Conservation (phyloP, 148 eudicot genomes). For the Bassia scoparia region DNA sequence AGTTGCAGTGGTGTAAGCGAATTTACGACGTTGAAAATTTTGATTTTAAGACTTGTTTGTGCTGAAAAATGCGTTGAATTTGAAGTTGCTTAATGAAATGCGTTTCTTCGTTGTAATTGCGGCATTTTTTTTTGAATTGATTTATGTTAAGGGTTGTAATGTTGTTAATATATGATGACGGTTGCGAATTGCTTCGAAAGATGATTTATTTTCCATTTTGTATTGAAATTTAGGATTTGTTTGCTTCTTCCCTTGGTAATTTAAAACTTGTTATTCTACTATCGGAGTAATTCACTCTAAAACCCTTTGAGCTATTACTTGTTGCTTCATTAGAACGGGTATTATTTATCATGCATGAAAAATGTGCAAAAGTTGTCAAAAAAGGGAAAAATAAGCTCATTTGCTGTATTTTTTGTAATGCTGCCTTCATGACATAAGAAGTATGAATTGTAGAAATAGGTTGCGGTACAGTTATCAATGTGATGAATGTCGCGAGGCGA, state of each 20-base stretch:
- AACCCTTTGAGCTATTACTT: background rate
- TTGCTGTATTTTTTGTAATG: background rate
- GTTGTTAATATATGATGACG: background rate
- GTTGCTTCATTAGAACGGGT: background rate
- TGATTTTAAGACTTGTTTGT: background rate
- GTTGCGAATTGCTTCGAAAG: background rate
- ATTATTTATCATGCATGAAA: background rate
- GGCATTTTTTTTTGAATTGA: background rate
- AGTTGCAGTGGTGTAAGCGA: background rate
- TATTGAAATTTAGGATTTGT: background rate
- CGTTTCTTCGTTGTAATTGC: background rate
- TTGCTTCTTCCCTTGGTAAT: background rate
- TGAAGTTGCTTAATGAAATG: background rate
- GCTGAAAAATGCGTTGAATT: slow-evolving; percentile 2
- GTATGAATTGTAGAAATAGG: background rate
- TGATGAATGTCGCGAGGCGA: background rate
- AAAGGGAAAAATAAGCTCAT: background rate
- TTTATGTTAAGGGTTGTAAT: no score
- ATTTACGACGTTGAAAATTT: background rate
- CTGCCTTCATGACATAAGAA: background rate
- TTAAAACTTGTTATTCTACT: background rate
- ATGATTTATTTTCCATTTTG: background rate
- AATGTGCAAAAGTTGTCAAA: no score
- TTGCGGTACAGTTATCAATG: background rate
- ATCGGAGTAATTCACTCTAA: background rate